phyloP scores from a whole-genome alignment of 148 eudicot genomes.

The Chenopodium formosanum region DNA sequence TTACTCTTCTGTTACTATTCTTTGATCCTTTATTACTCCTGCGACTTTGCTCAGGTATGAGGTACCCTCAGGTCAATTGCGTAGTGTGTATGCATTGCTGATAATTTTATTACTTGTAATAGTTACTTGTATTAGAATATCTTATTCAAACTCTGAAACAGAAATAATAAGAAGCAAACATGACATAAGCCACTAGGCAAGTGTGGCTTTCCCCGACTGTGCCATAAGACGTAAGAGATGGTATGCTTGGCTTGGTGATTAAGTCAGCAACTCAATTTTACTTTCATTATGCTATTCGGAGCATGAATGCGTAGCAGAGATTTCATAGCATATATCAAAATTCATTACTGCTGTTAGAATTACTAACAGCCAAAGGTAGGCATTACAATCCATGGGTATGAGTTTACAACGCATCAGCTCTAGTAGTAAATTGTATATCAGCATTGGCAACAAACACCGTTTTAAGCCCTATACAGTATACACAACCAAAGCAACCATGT shows the following conservation, averaged over 20 bases:
- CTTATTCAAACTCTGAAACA: too few relatives aligned
- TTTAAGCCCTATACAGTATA: too few relatives aligned
- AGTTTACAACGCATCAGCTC: not conserved
- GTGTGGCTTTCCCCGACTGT: not conserved
- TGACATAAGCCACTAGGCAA: not conserved
- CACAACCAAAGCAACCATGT: too few relatives aligned
- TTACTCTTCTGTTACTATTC: not conserved
- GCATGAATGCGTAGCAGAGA: not conserved
- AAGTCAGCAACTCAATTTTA: not conserved
- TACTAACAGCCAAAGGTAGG: not conserved
- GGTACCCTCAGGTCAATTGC: too few relatives aligned
- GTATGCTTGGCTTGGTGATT: not conserved
- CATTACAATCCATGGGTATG: not conserved
- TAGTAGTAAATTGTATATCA: not conserved
- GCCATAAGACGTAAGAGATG: too few relatives aligned
- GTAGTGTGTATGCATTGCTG: too few relatives aligned
- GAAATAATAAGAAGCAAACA: too few relatives aligned
- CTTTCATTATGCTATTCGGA: not conserved
- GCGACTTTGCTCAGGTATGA: too few relatives aligned
- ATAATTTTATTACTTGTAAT: too few relatives aligned
- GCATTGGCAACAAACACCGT: not conserved
- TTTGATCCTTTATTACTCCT: not conserved
- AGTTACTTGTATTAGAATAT: too few relatives aligned
- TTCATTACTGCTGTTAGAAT: not conserved
- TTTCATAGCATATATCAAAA: not conserved